Evolutionary conservation across 305 asterid genomes (phyloP).

Genomic region (Petunia hybrid): DNA sequence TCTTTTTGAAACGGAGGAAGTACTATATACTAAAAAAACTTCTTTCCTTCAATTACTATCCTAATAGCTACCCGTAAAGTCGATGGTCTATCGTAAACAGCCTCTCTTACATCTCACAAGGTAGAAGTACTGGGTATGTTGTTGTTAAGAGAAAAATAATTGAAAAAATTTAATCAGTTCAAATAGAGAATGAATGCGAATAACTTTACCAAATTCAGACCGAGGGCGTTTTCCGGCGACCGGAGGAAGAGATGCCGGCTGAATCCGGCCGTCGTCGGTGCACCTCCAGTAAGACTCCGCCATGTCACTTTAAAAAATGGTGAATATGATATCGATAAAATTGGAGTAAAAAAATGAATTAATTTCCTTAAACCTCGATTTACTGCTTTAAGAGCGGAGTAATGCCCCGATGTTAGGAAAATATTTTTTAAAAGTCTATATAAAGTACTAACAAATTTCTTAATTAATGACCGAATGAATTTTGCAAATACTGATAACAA

Average conservation of each 20-base stretch:
- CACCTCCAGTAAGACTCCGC: constrained; percentile 81
- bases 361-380: neutral
- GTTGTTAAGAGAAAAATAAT: neutral
- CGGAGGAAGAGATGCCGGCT: constrained; percentile 51
- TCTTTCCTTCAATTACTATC: neutral
- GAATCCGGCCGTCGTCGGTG: constrained; percentile 62
- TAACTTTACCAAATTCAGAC: constrained; percentile 55
- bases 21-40: too few species aligned
- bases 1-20: too few species aligned
- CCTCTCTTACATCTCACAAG: constrained; percentile 23
- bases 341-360: neutral
- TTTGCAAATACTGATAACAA: too few species aligned
- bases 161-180: neutral
- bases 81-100: neutral
- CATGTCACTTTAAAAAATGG: constrained; percentile 42
- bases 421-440: too few species aligned
- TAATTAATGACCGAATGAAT: too few species aligned
- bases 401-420: neutral
- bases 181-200: neutral
- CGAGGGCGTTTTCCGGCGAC: constrained; percentile 73
- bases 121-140: neutral
- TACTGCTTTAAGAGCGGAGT: neutral
- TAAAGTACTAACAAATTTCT: too few species aligned
- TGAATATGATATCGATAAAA: neutral
- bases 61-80: neutral